phyloP scores from a whole-genome alignment of 2,329 filamentous ascomycete species.

The Colletotrichum higginsianum region DNA sequence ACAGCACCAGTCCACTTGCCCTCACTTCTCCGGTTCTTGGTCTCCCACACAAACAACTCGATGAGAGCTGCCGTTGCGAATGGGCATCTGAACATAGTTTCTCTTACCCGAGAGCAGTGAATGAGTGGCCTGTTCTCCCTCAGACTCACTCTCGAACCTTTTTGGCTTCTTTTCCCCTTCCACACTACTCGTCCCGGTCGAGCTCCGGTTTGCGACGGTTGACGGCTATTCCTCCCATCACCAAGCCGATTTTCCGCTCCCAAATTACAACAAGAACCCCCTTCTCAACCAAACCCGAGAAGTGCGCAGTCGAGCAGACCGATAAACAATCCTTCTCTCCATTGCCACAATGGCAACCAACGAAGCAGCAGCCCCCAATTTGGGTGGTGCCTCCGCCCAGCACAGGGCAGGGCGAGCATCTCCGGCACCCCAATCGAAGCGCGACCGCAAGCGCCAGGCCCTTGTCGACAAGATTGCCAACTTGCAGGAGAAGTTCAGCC shows the following conservation, averaged over 20 bases:
- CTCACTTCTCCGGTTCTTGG: constrained; percentile 24
- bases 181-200: not conserved
- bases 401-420: constrained; percentile 54
- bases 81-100: constrained; percentile 15
- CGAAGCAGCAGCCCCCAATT: constrained; percentile 51
- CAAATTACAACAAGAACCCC: constrained; percentile 5
- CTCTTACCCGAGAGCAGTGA: constrained; percentile 20
- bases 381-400: constrained; percentile 46
- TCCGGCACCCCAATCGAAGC: constrained; percentile 77
- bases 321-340: constrained; percentile 11
- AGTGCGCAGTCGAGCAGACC: constrained; percentile 7
- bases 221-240: constrained; percentile 23
- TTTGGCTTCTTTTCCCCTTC: not conserved
- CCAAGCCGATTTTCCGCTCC: constrained; percentile 10
- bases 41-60: constrained; percentile 33
- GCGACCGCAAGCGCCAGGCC: constrained; percentile 89
- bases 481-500: constrained; percentile 83
- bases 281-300: not conserved
- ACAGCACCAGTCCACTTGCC: constrained; percentile 30
- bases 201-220: constrained; percentile 35
- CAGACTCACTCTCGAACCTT: not conserved
- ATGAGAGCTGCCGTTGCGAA: constrained; percentile 25
- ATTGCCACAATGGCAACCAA: constrained; percentile 55
- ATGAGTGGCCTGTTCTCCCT: constrained; percentile 20
- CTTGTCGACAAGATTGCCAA: constrained; percentile 84